Conservation (phyloP, 1,284 basidiomycete species). For the Ceratobasidium sp. region DNA sequence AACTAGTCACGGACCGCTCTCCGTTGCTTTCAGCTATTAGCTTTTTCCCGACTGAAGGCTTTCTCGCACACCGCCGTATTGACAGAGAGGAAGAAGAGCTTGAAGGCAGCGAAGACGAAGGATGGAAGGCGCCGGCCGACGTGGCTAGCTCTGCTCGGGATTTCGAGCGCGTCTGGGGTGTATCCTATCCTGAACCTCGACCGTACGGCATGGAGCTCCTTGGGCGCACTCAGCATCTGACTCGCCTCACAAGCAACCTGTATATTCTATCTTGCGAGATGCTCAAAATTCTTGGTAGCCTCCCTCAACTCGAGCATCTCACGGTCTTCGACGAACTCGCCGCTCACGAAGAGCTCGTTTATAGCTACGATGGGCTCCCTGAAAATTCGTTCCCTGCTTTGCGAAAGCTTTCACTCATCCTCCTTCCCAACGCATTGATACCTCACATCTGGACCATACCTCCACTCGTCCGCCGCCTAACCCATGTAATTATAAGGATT, state of each 20-base stretch:
- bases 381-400: background rate
- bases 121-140: background rate
- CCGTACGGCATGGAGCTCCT: slow-evolving; percentile 85
- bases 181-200: slow-evolving; percentile 84
- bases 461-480: background rate
- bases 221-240: slow-evolving; percentile 59
- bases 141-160: background rate
- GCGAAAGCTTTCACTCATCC: background rate
- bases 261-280: too few relatives aligned
- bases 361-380: background rate
- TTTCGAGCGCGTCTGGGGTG: background rate
- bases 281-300: background rate
- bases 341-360: background rate
- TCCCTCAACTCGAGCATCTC: slow-evolving; percentile 4
- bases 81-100: too few relatives aligned
- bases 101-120: too few relatives aligned
- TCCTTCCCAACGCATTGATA: background rate
- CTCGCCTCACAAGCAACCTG: background rate
- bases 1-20: background rate
- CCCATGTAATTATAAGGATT: background rate
- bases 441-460: slow-evolving; percentile 15
- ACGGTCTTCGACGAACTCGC: background rate
- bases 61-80: background rate
- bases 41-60: slow-evolving; percentile 9
- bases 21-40: slow-evolving; percentile 1